Base-by-base conservation (phyloP, 331 rosid genomes). In the Malus hybrid region DNA sequence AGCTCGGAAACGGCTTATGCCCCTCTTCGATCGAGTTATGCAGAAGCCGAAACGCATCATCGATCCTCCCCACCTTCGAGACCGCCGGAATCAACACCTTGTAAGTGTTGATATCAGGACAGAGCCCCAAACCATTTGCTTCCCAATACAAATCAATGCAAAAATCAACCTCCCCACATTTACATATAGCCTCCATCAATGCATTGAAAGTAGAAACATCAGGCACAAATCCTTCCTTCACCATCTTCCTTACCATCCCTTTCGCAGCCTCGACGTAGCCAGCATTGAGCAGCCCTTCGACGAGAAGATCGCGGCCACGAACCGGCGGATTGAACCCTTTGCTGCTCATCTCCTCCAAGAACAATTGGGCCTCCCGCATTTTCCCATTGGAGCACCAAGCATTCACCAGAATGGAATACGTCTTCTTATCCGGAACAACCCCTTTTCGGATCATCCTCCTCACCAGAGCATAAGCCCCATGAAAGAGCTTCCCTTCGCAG, bases 311-410 rank as follows among this genome's bases (percentile, higher is more conserved):
- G 4, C 98, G 96, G 10, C 97, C 97, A 14, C 98, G 78, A 12
- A 90, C 83, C 0, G 98, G 96, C 3, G 98, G 98, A 14, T 86
- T 90, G 72, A 87, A 92, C 14, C 97, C 98, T 24, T 82, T 94
- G 10, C 79, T 55, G 31, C 97, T 94, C 97, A 94, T 94, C 60
- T 90, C 98, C 71, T 78, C 81, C 15, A 94, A 69, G 56, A 91
- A 94, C 44, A 77, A 81, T 28, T 83, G 89, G 1, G 98, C 98
- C 65, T 93, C 98, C 16, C 79, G 85, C 89, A 91, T 80, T 70
- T 93, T 93, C 1, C 98, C 97, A 0, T 80, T 75, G 0, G 97
- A 90, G 78, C 98, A 94, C 98, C 98, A 94, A 12, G 89, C 97
- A 64, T 88, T 91, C 13, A 94, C 98, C 5, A 94, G 86, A 29